These are phyloP conservation scores for Aspergillus brunneoviolaceus DNA, from an alignment of 2,329 filamentous ascomycete species.

Conservation along the genomic window DNA sequence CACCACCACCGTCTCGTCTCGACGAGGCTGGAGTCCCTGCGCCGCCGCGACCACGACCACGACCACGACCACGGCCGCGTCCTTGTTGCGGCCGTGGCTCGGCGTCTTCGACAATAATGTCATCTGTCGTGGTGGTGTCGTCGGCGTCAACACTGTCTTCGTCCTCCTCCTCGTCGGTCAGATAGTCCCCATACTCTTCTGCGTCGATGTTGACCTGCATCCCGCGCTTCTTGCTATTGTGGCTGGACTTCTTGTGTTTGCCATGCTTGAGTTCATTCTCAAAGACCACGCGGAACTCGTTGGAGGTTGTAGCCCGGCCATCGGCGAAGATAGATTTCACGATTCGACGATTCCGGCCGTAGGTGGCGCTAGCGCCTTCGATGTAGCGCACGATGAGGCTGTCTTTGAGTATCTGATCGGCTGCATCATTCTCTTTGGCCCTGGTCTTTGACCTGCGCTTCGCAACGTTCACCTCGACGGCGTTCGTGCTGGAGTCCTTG, in stretches of 20 bases:
- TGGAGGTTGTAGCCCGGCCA: slow-evolving; percentile 35
- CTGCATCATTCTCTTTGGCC: slow-evolving; percentile 19
- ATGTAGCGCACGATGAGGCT: slow-evolving; percentile 48
- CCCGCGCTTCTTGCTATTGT: slow-evolving; percentile 40
- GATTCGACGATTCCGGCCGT: slow-evolving; percentile 42
- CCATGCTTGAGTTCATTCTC: slow-evolving; percentile 44
- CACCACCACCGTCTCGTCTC: background rate
- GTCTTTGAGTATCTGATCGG: slow-evolving; percentile 27
- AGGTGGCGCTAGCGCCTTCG: slow-evolving; percentile 26
- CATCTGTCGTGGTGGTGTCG: slow-evolving; percentile 8
- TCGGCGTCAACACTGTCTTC: slow-evolving; percentile 29
- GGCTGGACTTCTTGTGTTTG: slow-evolving; percentile 21
- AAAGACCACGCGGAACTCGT: slow-evolving; percentile 49
- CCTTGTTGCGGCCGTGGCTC: background rate
- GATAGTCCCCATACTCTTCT: slow-evolving; percentile 48
- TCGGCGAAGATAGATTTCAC: slow-evolving; percentile 50
- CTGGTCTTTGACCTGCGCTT: background rate
- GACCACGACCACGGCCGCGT: background rate
- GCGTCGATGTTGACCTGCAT: slow-evolving; percentile 47
- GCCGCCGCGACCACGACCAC: background rate
- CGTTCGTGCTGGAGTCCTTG: background rate
- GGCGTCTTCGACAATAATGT: slow-evolving; percentile 25
- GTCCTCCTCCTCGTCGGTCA: slow-evolving; percentile 39
- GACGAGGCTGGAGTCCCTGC: background rate
- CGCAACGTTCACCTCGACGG: background rate